Conservation (phyloP, 1,284 basidiomycete genomes). For the Inonotus obliquus region DNA sequence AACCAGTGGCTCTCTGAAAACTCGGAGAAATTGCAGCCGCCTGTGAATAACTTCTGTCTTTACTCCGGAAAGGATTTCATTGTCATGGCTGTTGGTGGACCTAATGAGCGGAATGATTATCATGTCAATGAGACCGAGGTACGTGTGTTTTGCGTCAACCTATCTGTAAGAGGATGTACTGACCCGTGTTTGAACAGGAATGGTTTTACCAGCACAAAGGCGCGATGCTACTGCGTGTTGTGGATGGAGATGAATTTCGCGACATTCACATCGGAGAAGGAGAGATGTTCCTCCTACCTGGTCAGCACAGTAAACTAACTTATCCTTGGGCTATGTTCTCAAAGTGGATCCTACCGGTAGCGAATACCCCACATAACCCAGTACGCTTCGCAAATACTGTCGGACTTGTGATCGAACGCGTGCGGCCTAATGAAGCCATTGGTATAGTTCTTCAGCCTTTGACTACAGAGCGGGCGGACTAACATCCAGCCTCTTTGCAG, state of each 20-base stretch:
- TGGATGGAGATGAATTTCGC: slow-evolving; percentile 82
- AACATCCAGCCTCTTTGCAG: slow-evolving; percentile 37
- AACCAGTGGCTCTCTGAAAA: slow-evolving; percentile 83
- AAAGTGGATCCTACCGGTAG: slow-evolving; percentile 34
- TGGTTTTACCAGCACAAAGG: slow-evolving; percentile 97
- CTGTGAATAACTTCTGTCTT: slow-evolving; percentile 88
- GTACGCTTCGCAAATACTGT: slow-evolving; percentile 88
- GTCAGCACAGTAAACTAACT: slow-evolving; percentile 39
- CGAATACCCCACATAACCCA: slow-evolving; percentile 94
- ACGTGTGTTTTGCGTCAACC: slow-evolving; percentile 67
- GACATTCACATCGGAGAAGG: slow-evolving; percentile 92
- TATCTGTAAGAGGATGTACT: slow-evolving; percentile 76
- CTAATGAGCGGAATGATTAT: slow-evolving; percentile 89
- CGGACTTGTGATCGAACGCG: slow-evolving; percentile 92
- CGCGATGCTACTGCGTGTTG: slow-evolving; percentile 82
- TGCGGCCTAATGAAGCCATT: slow-evolving; percentile 61
- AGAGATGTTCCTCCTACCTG: slow-evolving; percentile 93
- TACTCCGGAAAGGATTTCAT: slow-evolving; percentile 83
- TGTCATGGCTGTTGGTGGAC: slow-evolving; percentile 91
- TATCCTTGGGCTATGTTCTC: background rate
- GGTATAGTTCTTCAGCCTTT: slow-evolving; percentile 35
- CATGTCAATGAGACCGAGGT: slow-evolving; percentile 92
- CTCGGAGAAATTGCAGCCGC: slow-evolving; percentile 73
- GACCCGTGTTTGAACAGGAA: slow-evolving; percentile 49
- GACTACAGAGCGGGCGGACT: slow-evolving; percentile 1